phyloP scores from a whole-genome alignment of 129 eudicot species.

The Ambrosia trifida region DNA sequence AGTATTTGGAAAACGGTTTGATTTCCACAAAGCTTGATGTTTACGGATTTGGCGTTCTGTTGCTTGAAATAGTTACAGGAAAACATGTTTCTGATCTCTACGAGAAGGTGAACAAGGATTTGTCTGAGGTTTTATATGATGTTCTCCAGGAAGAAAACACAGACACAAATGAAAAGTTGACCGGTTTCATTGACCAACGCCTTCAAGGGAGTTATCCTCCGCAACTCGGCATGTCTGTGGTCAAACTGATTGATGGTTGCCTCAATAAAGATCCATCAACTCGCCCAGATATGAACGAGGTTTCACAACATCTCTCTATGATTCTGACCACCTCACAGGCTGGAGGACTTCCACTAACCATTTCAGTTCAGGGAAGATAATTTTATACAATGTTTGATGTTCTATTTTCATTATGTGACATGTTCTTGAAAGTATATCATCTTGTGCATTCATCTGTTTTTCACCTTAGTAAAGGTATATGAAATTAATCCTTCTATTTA shows the following conservation, averaged over 20 bases:
- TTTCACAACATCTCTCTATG: constrained; percentile 61
- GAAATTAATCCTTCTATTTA: no score
- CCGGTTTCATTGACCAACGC: constrained; percentile 57
- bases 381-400: constrained; percentile 6
- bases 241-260: constrained; percentile 53
- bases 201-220: constrained; percentile 58
- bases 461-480: no score
- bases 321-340: constrained; percentile 46
- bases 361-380: constrained; percentile 34
- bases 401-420: neutral
- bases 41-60: constrained; percentile 73
- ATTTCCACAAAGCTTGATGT: constrained; percentile 85
- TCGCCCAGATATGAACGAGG: constrained; percentile 73
- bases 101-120: constrained; percentile 46
- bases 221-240: constrained; percentile 46
- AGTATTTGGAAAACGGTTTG: constrained; percentile 69
- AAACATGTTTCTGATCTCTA: constrained; percentile 51
- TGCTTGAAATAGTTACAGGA: constrained; percentile 81
- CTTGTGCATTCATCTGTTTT: no score
- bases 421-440: no score
- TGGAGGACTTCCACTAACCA: constrained; percentile 34
- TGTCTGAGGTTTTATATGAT: constrained; percentile 48
- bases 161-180: constrained; percentile 35
- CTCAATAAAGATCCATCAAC: constrained; percentile 56
- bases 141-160: constrained; percentile 40